Evolutionary conservation across 257 asterid genomes (phyloP).

Genomic region (Jacaranda mimosifolia): DNA sequence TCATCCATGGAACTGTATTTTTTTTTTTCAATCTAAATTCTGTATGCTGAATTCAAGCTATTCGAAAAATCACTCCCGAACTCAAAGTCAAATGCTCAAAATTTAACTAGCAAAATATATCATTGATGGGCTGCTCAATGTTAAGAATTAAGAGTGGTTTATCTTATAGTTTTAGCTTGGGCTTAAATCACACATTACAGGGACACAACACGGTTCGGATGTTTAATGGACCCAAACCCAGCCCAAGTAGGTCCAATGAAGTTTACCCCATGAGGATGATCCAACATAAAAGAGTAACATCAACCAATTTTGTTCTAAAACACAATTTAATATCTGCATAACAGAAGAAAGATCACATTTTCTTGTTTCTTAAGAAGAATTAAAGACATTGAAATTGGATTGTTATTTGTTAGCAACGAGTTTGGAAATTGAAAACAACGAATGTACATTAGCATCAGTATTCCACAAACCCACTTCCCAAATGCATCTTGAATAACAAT

Average conservation of each 20-base stretch:
- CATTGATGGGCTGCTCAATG: too few species aligned
- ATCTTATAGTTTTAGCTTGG: not conserved
- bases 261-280: not conserved
- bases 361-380: not conserved
- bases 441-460: conserved; percentile 40
- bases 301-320: too few species aligned
- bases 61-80: too few species aligned
- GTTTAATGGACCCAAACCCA: not conserved
- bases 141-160: too few species aligned
- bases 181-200: not conserved
- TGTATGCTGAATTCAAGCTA: too few species aligned
- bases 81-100: too few species aligned
- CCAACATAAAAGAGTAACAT: not conserved
- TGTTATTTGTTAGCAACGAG: conserved; percentile 29
- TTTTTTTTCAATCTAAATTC: too few species aligned
- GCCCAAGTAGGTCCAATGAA: not conserved
- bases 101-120: too few species aligned
- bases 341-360: too few species aligned
- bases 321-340: too few species aligned
- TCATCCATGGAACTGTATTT: too few species aligned
- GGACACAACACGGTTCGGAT: not conserved
- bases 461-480: conserved; percentile 26
- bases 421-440: conserved; percentile 23
- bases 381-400: not conserved
- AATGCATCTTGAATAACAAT: conserved; percentile 20